Evolutionary conservation across 2,329 filamentous ascomycete species (phyloP), one percentile per base, ranked within the genome.

Genomic region (Diaporthe batatas): DNA sequence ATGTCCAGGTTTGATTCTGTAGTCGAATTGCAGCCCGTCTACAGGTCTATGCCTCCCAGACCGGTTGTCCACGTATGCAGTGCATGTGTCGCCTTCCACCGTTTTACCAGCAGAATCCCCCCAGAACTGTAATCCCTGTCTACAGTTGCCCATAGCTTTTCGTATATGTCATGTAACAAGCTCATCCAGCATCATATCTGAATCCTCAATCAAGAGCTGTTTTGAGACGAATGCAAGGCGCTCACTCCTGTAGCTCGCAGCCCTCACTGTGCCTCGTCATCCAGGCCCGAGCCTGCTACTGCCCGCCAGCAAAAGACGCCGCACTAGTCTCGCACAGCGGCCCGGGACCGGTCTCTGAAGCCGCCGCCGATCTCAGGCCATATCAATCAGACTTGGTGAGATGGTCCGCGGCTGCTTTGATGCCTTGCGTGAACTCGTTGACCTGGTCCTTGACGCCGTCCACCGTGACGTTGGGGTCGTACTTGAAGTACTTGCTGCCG

Each of bases 401-500:
- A 14, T 59, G 59, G 6, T 72, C 71, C n/a, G 73, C 71, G 7
- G 68, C 73, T 1, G 70, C 73, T 42, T 73, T 74, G 53, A 74
- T 71, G 18, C 73, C 73, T 21, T 74, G 59, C 4, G 73, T 69
- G 53, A 74, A 74, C 29, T 72, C 73, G 47, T 69, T 73, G 53
- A 74, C 73, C 71, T 74, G 73, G 39, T 23, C 72, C 34, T 69
- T 72, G 44, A 74, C 73, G 14, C 72, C 73, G 25, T 62, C 67
- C 36, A 74, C 73, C 6, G 73, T 74, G n/a, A 73, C 73, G 21
- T 58, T 59, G 42, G 73, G 73, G 59, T 74, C 73, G 29, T 64
- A 74, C 67, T 68, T 70, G 71, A 74, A 74, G 62, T 70, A 74
- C 29, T 44, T 53, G 67, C 59, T 70, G 25, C 73, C 73, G 25